Conservation (phyloP, 176 grass and related monocot species). For the Hordeum marinum region DNA sequence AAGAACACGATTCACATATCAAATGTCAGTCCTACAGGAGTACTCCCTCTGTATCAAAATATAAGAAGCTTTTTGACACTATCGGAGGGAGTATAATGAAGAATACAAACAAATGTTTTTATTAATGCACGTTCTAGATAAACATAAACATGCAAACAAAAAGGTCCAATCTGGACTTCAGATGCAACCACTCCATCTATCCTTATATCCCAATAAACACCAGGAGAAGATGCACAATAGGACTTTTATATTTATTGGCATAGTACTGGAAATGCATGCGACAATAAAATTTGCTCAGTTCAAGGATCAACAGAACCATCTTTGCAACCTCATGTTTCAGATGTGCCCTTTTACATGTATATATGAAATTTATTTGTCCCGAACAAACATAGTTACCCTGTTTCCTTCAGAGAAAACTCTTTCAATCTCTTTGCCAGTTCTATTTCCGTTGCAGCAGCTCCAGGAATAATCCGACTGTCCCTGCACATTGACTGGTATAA, state of each 20-base stretch:
- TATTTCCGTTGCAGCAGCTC: conserved; percentile 92
- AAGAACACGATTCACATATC: not conserved
- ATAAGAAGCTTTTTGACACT: too few relatives aligned
- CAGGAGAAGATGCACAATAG: not conserved
- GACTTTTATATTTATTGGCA: not conserved
- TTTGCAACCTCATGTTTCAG: not conserved
- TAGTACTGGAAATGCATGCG: too few relatives aligned
- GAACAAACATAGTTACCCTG: conserved; percentile 56
- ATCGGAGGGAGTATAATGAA: not conserved
- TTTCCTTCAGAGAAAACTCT: conserved; percentile 92
- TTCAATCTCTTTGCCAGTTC: conserved; percentile 88
- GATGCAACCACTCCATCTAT: not conserved
- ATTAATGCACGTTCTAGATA: not conserved
- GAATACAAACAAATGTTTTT: not conserved
- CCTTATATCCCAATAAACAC: not conserved
- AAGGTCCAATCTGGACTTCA: not conserved
- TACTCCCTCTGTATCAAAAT: too few relatives aligned
- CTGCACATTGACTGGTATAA: conserved; percentile 84
- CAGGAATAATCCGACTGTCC: conserved; percentile 86
- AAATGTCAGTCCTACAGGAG: not conserved
- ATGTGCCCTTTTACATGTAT: not conserved
- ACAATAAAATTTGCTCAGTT: too few relatives aligned
- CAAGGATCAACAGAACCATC: not conserved
- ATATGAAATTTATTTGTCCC: not conserved
- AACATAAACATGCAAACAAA: not conserved